Percentiles rank a stretch among this genome's conserved stretches.
Conservation (phyloP, 192 early-diverging fungal genomes). For the Piromyces sp. region DNA sequence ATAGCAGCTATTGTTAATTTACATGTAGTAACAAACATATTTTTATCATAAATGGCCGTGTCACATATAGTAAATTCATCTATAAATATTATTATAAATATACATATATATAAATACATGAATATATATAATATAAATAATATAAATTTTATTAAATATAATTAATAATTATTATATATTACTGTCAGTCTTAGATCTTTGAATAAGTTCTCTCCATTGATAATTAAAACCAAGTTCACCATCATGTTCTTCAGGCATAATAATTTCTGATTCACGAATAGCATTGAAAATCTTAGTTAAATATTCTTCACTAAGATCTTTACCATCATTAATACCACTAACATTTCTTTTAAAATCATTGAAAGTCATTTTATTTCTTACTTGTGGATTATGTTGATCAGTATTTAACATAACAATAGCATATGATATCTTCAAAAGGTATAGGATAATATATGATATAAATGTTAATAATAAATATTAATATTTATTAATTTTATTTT, state of each 20-base stretch:
- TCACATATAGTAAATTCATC: constrained; percentile 25
- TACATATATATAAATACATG: no score
- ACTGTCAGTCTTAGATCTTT: constrained; percentile 2
- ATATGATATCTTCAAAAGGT: no score
- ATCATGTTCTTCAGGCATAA: constrained; percentile 92
- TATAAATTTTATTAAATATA: no score
- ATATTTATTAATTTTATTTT: constrained; percentile 2
- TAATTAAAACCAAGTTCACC: constrained; percentile 88
- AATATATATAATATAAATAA: no score
- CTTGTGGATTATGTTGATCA: constrained; percentile 90
- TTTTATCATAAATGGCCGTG: constrained; percentile 53
- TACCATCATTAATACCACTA: constrained; percentile 67
- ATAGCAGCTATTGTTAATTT: constrained; percentile 56
- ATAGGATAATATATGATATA: no score
- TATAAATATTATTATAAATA: no score
- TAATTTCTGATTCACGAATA: constrained; percentile 80
- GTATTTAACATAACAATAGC: constrained; percentile 97
- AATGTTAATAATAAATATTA: constrained; percentile 21
- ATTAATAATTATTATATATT: no score
- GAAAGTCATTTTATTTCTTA: constrained; percentile 69
- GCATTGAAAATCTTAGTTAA: constrained; percentile 64
- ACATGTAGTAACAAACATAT: constrained; percentile 61
- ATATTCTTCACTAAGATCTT: constrained; percentile 68
- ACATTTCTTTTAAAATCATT: constrained; percentile 80
- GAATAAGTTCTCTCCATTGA: constrained; percentile 70